Evolutionary conservation across 2,329 filamentous ascomycete species (phyloP).

Genomic region (Monilinia fructigena): DNA sequence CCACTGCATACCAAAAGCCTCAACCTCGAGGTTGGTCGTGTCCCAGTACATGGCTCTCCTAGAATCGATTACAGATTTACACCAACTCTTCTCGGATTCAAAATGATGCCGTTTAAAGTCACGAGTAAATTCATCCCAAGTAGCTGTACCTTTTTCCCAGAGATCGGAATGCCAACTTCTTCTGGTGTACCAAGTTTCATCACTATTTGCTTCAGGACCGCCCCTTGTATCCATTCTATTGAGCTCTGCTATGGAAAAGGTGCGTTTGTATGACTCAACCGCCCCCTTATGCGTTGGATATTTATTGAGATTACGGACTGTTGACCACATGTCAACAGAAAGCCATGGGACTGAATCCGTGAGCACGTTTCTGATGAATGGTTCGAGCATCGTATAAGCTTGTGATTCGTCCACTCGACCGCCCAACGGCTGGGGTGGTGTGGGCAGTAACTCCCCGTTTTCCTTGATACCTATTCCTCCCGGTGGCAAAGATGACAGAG

Average conservation of each 20-base stretch:
- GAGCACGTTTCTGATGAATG: conserved; percentile 54
- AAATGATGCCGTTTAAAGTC: conserved; percentile 59
- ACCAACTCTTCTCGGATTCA: conserved; percentile 57
- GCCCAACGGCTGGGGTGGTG: background rate
- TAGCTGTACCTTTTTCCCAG: conserved; percentile 52
- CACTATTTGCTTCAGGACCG: conserved; percentile 37
- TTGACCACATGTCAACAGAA: conserved; percentile 47
- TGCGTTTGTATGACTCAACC: conserved; percentile 55
- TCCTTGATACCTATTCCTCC: conserved; percentile 32
- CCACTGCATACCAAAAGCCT: conserved; percentile 46
- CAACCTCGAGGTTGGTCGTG: conserved; percentile 44
- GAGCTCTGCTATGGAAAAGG: conserved; percentile 48
- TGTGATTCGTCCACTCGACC: conserved; percentile 22
- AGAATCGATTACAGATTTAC: conserved; percentile 52
- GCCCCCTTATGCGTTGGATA: conserved; percentile 50
- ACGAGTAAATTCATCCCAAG: conserved; percentile 61
- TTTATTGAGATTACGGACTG: conserved; percentile 48
- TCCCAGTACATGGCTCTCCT: conserved; percentile 48
- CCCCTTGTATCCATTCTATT: conserved; percentile 41
- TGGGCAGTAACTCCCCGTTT: conserved; percentile 14
- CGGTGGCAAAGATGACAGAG: conserved; percentile 49
- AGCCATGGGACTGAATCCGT: conserved; percentile 56
- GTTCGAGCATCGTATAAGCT: conserved; percentile 41
- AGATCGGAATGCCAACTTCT: conserved; percentile 59
- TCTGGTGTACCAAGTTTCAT: conserved; percentile 64